Evolutionary conservation across 371 early-diverging fungal species (phyloP), one percentile per base, ranked within the genome.

Genomic region (Mortierella sp.): DNA sequence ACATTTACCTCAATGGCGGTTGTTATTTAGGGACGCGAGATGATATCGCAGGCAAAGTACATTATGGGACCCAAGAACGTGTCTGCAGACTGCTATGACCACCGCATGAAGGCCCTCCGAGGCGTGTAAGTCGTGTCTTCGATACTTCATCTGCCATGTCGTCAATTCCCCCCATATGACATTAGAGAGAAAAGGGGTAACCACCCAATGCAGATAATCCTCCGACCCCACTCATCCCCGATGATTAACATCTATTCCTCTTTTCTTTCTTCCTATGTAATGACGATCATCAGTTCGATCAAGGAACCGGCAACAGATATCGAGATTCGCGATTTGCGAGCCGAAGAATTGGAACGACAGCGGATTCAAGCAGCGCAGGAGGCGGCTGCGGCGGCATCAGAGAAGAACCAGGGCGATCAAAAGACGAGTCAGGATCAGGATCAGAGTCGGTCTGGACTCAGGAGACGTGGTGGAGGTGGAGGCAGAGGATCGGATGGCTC

Each of bases 31-130:
- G 79, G 83, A 31, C 75, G 76, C 9, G 83, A 82, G 48, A 67
- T 66, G 45, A 82, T 82, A 40, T 77, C 83, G 2, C 73, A 82
- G 39, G 83, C 83, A 52, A 82, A 82, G 74, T 82, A 82, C 29
- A 78, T 78, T 44, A 82, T 82, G 83, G 83, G 83, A 0, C 83
- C 83, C 39, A 67, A 63, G 65, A 82, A 82, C 47, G 83, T 82
- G 22, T 82, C 83, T 16, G 68, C 79, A 43, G 83, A 78, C 40
- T 82, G 83, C 44, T 82, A 82, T 53, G 83, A 82, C 63, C 74
- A 68, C 40, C 83, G 83, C 4, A 82, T 82, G 83, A 82, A 75
- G 64, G 83, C 83, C 26, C 71, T 82, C 58, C 72, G 72, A 14
- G 83, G 83, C 68, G 64, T 82, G 83, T 82, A 78, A 61, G 83